Conservation (phyloP, 164 flowering plant genomes). For the Kalanchoe fedtschenkoi region DNA sequence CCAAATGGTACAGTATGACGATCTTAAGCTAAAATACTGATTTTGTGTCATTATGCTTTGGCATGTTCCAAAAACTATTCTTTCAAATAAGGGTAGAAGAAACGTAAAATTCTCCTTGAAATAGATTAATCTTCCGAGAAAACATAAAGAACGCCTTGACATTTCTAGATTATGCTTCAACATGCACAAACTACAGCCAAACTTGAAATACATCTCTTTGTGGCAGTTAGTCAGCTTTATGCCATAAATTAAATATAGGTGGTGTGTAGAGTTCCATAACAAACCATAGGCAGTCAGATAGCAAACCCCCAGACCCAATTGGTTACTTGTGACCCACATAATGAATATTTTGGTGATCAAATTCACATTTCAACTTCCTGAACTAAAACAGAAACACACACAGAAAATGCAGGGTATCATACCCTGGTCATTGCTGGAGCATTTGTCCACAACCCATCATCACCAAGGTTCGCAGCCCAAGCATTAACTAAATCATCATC, state of each 20-base stretch:
- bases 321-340: not conserved
- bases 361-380: not conserved
- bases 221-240: not conserved
- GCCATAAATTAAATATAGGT: not conserved
- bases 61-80: not conserved
- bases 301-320: not conserved
- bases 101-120: not conserved
- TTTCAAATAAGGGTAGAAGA: not conserved
- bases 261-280: not conserved
- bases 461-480: slow-evolving; percentile 92
- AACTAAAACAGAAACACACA: not conserved
- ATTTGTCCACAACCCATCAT: slow-evolving; percentile 77
- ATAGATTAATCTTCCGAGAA: too few species aligned
- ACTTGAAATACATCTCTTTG: not conserved
- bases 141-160: too few species aligned
- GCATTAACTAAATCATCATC: slow-evolving; percentile 91
- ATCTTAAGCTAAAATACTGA: not conserved
- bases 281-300: not conserved
- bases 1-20: not conserved
- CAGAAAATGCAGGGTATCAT: slow-evolving; percentile 11
- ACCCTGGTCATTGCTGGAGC: slow-evolving; percentile 96
- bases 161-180: too few species aligned
- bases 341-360: too few species aligned
- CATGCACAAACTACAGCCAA: too few species aligned
- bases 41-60: not conserved